phyloP scores from a whole-genome alignment of 805 yeast genomes.

The Blastobotrys mokoenaii region DNA sequence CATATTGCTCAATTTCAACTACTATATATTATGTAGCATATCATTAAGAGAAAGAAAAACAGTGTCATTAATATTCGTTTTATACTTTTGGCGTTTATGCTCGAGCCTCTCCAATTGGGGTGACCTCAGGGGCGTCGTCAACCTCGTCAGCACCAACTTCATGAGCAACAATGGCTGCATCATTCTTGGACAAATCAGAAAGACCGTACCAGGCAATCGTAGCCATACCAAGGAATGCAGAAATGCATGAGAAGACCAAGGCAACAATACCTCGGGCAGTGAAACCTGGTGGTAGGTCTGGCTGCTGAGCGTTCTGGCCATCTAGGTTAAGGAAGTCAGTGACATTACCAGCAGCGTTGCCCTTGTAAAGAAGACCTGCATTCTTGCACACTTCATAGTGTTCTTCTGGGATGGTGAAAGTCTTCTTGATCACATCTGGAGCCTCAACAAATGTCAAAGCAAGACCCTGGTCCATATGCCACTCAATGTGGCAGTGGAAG shows the following conservation, averaged over 20 bases:
- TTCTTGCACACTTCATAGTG: slow-evolving; percentile 53
- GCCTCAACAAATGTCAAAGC: slow-evolving; percentile 78
- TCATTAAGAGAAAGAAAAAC: background rate
- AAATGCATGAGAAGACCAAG: slow-evolving; percentile 76
- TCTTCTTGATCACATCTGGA: slow-evolving; percentile 50
- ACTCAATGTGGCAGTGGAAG: slow-evolving; percentile 98
- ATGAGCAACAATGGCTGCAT: slow-evolving; percentile 50
- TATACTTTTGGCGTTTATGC: background rate
- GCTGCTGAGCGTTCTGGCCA: slow-evolving; percentile 66
- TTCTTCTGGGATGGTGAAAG: slow-evolving; percentile 54
- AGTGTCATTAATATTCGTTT: background rate
- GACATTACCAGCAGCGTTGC: slow-evolving; percentile 87
- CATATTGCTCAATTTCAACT: no score
- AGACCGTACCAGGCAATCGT: slow-evolving; percentile 78
- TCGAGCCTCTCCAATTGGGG: background rate
- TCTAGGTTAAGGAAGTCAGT: slow-evolving; percentile 53
- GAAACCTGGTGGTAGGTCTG: slow-evolving; percentile 74
- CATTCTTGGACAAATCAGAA: slow-evolving; percentile 68
- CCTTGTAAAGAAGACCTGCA: slow-evolving; percentile 44
- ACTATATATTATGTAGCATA: background rate
- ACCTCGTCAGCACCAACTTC: slow-evolving; percentile 9
- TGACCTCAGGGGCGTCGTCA: background rate
- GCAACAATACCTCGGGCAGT: slow-evolving; percentile 95
- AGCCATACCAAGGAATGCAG: slow-evolving; percentile 76
- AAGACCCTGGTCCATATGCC: slow-evolving; percentile 96